Evolutionary conservation across 2,329 filamentous ascomycete genomes (phyloP), one percentile per base, ranked within the genome.

Genomic region (Colletotrichum neosansevieriae): DNA sequence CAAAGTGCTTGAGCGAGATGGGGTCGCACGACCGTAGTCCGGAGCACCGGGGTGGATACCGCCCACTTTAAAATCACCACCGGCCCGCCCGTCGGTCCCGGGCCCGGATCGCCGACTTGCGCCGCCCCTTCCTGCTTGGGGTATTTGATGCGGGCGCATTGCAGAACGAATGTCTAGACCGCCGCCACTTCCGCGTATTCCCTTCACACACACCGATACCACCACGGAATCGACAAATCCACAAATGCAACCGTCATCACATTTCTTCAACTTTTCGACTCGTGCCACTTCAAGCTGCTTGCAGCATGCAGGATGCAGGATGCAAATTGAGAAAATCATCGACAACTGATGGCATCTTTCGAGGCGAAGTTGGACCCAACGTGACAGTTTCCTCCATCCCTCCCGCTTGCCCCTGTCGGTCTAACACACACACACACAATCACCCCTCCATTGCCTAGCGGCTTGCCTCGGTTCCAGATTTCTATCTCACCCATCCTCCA

Each of bases 331-430:
- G 19, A 21, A n/a, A 54, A 44, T 17, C 19, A 34, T 11, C 34
- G 34, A 59, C 49, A 59, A 53, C 54, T 59, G 61, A 65, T 40
- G 19, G n/a, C 19, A 32, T 12, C 50, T 38, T 49, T n/a, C 21
- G 12, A 38, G 29, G 13, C 21, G 15, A 21, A 24, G 10, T 38
- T n/a, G 7, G 29, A 44, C 29, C 64, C 42, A 68, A 32, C 54
- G 66, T 68, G 61, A 44, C 56, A 68, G 66, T 68, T 68, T 65
- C 40, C 66, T 68, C 66, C 40, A 32, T 58, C 34, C 29, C 24
- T 29, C 40, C 12, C 17, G 11, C 21, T 19, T 17, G 4, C n/a
- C 21, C 15, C 38, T 40, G 40, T 24, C n/a, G 21, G 34, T 21
- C 17, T 34, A 13, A 29, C 38, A 44, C 49, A 21, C 17, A 15